These are phyloP conservation scores for Ensete glaucum DNA, from an alignment of 176 grass and related monocot species.

Conservation along the genomic window DNA sequence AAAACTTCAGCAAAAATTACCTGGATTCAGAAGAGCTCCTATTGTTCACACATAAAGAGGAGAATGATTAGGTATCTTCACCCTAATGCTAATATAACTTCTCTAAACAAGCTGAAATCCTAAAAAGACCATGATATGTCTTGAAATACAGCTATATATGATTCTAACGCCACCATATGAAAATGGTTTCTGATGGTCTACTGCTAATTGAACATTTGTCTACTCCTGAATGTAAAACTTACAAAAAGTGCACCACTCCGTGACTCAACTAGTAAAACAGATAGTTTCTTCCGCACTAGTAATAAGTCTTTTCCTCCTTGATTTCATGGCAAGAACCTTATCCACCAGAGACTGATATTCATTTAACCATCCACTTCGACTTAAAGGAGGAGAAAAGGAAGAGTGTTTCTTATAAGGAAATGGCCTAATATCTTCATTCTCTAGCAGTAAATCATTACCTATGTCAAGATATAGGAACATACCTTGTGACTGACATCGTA, in stretches of 20 bases:
- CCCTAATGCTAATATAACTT: not conserved
- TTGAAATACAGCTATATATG: too few relatives aligned
- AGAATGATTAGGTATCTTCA: not conserved
- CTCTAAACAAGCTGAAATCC: not conserved
- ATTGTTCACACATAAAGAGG: not conserved
- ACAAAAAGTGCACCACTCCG: not conserved
- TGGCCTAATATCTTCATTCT: not conserved
- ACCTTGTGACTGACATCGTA: not conserved
- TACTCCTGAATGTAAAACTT: too few relatives aligned
- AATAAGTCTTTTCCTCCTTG: not conserved
- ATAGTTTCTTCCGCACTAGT: not conserved
- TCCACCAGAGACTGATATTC: not conserved
- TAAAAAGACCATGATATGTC: too few relatives aligned
- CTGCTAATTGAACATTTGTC: not conserved
- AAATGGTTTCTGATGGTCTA: not conserved
- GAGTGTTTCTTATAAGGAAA: not conserved
- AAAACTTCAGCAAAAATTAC: not conserved
- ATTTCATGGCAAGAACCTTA: not conserved
- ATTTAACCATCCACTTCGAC: not conserved
- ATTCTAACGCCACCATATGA: not conserved
- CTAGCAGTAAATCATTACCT: not conserved
- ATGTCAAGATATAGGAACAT: not conserved
- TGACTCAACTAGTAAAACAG: not conserved
- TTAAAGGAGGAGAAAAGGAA: not conserved
- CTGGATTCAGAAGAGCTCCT: not conserved